Conservation (phyloP, 192 early-diverging fungal species). For the Coemansia sp. region DNA sequence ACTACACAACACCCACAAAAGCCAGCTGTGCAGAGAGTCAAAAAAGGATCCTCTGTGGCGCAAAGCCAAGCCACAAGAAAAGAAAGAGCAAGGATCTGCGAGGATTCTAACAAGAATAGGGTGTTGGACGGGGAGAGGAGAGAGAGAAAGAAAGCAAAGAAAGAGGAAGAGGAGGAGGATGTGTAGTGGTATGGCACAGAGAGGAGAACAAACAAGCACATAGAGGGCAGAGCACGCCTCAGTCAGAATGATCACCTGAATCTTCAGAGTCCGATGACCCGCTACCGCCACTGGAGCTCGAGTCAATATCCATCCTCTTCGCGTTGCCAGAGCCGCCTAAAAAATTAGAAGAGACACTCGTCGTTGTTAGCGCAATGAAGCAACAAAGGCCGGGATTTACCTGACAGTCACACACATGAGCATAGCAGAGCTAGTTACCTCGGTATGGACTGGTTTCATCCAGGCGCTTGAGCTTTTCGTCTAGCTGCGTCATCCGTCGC, state of each 20-base stretch:
- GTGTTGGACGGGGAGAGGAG: background rate
- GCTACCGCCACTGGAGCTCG: constrained; percentile 53
- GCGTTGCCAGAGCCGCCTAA: constrained; percentile 32
- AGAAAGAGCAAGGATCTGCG: background rate
- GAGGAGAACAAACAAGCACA: constrained; percentile 35
- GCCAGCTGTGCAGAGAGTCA: background rate
- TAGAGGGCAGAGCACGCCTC: constrained; percentile 34
- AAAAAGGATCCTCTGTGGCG: background rate
- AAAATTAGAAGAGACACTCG: background rate
- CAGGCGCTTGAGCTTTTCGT: constrained; percentile 52
- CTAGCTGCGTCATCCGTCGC: constrained; percentile 42
- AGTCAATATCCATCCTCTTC: constrained; percentile 29
- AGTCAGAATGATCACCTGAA: constrained; percentile 79
- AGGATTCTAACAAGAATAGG: background rate
- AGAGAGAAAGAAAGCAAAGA: background rate
- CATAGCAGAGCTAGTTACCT: constrained; percentile 19
- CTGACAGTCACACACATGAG: background rate
- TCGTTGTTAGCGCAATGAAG: background rate
- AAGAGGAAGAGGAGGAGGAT: constrained; percentile 4
- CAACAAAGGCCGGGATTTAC: background rate
- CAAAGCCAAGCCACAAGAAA: background rate
- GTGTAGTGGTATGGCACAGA: constrained; percentile 15
- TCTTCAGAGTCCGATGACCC: constrained; percentile 76
- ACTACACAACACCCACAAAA: background rate
- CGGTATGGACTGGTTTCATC: constrained; percentile 39